Evolutionary conservation across 345 rosid genomes (phyloP).

Genomic region (Heritiera fomes): DNA sequence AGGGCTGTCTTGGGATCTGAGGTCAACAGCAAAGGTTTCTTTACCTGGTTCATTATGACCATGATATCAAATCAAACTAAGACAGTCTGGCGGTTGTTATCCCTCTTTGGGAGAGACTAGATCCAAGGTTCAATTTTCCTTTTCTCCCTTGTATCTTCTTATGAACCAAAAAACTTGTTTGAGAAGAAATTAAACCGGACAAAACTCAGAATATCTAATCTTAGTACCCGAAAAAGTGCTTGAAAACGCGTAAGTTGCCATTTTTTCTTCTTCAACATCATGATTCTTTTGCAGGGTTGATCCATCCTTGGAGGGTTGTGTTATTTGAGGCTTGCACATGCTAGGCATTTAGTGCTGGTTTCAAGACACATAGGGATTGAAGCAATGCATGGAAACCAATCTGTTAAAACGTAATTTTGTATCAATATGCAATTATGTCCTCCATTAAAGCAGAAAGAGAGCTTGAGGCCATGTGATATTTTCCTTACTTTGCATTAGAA

Average conservation of each 20-base stretch:
- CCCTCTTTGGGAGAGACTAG: too few relatives aligned
- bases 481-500: slow-evolving; percentile 1
- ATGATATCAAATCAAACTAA: slow-evolving; percentile 17
- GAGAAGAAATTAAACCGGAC: too few relatives aligned
- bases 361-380: slow-evolving; percentile 31
- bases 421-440: slow-evolving; percentile 19
- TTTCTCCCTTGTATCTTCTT: too few relatives aligned
- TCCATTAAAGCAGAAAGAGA: slow-evolving; percentile 19
- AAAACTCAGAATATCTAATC: too few relatives aligned
- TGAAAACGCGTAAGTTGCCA: background rate
- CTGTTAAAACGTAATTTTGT: slow-evolving; percentile 7
- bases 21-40: slow-evolving; percentile 17
- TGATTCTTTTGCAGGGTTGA: slow-evolving; percentile 20
- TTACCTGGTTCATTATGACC: slow-evolving; percentile 23
- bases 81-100: too few relatives aligned
- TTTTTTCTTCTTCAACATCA: slow-evolving; percentile 11
- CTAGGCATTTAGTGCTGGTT: slow-evolving; percentile 26
- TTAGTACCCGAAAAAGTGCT: slow-evolving; percentile 12
- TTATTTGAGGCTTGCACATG: slow-evolving; percentile 29
- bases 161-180: too few relatives aligned
- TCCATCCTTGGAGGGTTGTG: slow-evolving; percentile 12
- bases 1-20: slow-evolving; percentile 23
- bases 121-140: too few relatives aligned
- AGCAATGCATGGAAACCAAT: slow-evolving; percentile 1
- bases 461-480: slow-evolving; percentile 23